Evolutionary conservation across 352 stramenopile genomes (phyloP).

Genomic region (Elongisporangium senticosum): DNA sequence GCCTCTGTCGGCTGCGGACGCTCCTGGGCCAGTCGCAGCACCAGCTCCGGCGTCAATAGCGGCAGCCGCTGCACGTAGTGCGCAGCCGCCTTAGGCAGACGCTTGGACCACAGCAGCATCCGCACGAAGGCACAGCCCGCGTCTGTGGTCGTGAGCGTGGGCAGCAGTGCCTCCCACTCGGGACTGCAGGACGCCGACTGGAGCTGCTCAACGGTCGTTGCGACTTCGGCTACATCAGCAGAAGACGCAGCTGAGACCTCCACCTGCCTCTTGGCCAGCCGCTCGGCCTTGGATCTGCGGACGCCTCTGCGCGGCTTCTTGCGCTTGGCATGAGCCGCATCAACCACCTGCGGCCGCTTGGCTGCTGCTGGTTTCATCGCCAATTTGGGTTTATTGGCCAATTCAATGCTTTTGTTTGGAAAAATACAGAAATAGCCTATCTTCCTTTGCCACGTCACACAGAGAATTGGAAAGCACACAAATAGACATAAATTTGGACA

Average conservation of each 20-base stretch:
- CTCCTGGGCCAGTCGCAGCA: slow-evolving; percentile 11
- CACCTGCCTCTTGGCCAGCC: slow-evolving; percentile 17
- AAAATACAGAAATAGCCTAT: background rate
- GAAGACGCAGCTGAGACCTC: slow-evolving; percentile 1
- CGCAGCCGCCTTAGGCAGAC: slow-evolving; percentile 42
- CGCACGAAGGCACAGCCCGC: slow-evolving; percentile 24
- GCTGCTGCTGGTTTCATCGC: background rate
- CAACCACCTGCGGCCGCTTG: background rate
- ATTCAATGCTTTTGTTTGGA: background rate
- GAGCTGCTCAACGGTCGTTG: slow-evolving; percentile 13
- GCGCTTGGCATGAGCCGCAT: background rate
- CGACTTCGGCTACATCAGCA: background rate
- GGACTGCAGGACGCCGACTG: slow-evolving; percentile 17
- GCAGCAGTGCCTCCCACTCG: slow-evolving; percentile 52
- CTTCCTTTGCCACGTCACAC: background rate
- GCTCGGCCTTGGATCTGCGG: slow-evolving; percentile 49
- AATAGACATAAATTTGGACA: background rate
- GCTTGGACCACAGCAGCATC: slow-evolving; percentile 27
- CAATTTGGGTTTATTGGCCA: background rate
- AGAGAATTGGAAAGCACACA: background rate
- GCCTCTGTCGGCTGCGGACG: background rate
- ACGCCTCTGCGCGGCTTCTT: slow-evolving; percentile 28
- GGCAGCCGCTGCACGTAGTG: slow-evolving; percentile 64
- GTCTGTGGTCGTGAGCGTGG: slow-evolving; percentile 18
- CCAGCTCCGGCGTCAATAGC: slow-evolving; percentile 21